Evolutionary conservation across 192 early-diverging fungal genomes (phyloP), one percentile per base, ranked within the genome.

Genomic region (Chytriomyces hyalinus): DNA sequence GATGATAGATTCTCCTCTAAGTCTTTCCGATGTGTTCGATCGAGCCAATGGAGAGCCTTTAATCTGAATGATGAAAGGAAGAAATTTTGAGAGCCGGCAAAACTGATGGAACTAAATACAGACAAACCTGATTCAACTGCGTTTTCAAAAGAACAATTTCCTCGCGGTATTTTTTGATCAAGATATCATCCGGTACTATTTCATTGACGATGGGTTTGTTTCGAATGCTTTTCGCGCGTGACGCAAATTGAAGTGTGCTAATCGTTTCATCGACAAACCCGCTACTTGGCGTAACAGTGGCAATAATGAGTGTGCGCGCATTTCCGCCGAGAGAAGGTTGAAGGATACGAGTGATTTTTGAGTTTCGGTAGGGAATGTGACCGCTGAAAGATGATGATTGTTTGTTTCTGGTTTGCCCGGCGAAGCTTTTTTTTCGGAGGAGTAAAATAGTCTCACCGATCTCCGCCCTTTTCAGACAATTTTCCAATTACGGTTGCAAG

Each of bases 321-420:
- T 93, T 95, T 48, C 97, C 97, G 8, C 92, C 91, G 5, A 99
- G 84, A 0, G 97, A 96, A 6, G 93, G 88, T 80, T 98, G 96
- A 24, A 99, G 80, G n/a, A 99, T 95, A 26, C 97, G 88, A 3
- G 97, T 99, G 61, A 99, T 80, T 73, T 98, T 98, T 0, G 96
- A 98, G 78, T 99, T 96, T 45, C 97, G 92, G 81, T 93, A 99
- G 1, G 97, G 97, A 59, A 99, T 93, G 83, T 97, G 96, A 3
- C 88, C 88, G 24, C 44, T 61, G 62, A 36, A 22, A 43, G 36
- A 45, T 11, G 13, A 5, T 22, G 63, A 59, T n/a, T 59, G 57
- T 59, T 15, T 59, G 57, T 59, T n/a, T 65, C n/a, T 65, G 26
- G n/a, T 13, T 20, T 57, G 20, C 53, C 0, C 5, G 15, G 13